A percentile compares a stretch with the other conserved stretches of the same genome.
These are phyloP conservation scores for Coniochaeta prunicola DNA, from an alignment of 2,329 filamentous ascomycete species.

Conservation along the genomic window DNA sequence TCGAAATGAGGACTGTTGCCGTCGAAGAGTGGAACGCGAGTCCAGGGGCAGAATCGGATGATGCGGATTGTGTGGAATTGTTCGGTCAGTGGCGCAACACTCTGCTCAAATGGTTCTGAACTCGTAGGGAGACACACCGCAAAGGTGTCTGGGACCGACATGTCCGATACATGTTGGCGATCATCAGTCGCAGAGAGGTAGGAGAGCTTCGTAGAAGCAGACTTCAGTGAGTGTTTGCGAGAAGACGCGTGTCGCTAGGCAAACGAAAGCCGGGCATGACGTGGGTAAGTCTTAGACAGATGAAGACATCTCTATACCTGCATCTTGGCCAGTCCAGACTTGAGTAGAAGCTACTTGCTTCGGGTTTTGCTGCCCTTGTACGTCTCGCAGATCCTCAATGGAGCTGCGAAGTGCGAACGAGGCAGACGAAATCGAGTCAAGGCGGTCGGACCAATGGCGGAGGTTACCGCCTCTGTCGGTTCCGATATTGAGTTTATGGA, in stretches of 20 bases:
- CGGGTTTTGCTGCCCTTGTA: not conserved
- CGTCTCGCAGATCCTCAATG: not conserved
- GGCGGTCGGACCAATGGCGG: not conserved
- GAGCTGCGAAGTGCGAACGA: not conserved
- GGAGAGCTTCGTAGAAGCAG: not conserved
- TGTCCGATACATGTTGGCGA: not conserved
- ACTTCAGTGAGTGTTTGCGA: not conserved
- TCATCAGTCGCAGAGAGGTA: not conserved
- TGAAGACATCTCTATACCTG: not conserved
- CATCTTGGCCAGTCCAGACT: not conserved
- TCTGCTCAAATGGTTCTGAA: not conserved
- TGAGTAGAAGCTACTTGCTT: not conserved
- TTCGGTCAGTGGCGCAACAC: not conserved
- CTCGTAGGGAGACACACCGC: not conserved
- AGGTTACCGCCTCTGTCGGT: not conserved
- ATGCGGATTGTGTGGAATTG: not conserved
- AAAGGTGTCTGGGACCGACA: not conserved
- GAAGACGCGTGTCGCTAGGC: not conserved
- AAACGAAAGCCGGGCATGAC: not conserved
- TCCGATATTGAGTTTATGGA: not conserved
- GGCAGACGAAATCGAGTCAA: not conserved
- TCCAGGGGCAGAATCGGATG: not conserved
- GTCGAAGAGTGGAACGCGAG: not conserved
- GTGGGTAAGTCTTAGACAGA: not conserved
- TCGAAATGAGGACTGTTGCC: not conserved